phyloP scores from a whole-genome alignment of 768 basidiomycete species.

The Galerina sulciceps region DNA sequence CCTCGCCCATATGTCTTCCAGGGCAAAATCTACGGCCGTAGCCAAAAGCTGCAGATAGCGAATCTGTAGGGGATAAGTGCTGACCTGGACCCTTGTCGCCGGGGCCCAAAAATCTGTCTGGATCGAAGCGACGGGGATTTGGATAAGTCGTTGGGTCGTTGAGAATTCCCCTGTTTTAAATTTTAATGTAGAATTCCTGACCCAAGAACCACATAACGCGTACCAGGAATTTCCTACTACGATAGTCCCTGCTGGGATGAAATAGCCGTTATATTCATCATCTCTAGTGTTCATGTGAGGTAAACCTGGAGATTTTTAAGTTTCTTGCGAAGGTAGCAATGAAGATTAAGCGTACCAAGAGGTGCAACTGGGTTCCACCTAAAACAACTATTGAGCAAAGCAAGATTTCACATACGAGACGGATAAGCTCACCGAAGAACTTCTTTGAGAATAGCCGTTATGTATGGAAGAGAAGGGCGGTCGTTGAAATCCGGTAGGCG shows the following conservation, averaged over 20 bases:
- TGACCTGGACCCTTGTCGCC: constrained; percentile 24
- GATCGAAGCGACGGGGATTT: constrained; percentile 51
- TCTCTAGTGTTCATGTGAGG: constrained; percentile 29
- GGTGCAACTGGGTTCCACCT: constrained; percentile 26
- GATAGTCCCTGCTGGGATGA: constrained; percentile 32
- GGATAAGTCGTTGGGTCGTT: constrained; percentile 51
- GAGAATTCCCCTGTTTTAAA: constrained; percentile 46
- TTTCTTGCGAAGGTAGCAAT: too few relatives aligned
- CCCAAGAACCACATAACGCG: constrained; percentile 42
- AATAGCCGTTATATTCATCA: constrained; percentile 32
- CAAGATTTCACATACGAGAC: constrained; percentile 16
- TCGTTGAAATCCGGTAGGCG: constrained; percentile 29
- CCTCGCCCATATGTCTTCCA: constrained; percentile 48
- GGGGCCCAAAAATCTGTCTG: constrained; percentile 47
- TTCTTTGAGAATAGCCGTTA: constrained; percentile 19
- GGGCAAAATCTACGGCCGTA: constrained; percentile 53
- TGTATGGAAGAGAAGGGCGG: constrained; percentile 25
- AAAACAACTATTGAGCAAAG: constrained; percentile 24
- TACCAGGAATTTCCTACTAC: constrained; percentile 34
- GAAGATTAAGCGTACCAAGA: constrained; percentile 1
- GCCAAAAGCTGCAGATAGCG: constrained; percentile 43
- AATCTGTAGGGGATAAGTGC: constrained; percentile 36
- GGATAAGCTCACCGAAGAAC: constrained; percentile 15
- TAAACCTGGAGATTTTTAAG: neutral
- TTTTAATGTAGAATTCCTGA: neutral